These are phyloP conservation scores for Metarhizium sp. DNA, from an alignment of 2,329 filamentous ascomycete genomes.

Conservation along the genomic window DNA sequence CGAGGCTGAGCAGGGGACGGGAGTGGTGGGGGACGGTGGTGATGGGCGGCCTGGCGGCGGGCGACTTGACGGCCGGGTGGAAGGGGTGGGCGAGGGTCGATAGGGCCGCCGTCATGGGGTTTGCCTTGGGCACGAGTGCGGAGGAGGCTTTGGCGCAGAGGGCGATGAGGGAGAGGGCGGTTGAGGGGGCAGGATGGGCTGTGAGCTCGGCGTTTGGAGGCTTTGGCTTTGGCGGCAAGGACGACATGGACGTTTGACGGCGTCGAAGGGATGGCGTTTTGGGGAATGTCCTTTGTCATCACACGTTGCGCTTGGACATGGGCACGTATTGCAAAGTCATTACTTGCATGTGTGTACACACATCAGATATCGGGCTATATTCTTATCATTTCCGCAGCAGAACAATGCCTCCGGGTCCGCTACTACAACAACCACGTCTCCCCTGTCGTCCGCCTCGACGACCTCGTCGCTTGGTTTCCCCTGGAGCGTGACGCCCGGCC, in stretches of 20 bases:
- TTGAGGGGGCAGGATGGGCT: conserved; percentile 35
- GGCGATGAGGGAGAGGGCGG: conserved; percentile 26
- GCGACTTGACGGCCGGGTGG: conserved; percentile 24
- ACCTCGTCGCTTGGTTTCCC: too few relatives aligned
- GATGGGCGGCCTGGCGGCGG: conserved; percentile 30
- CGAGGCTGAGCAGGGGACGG: conserved; percentile 32
- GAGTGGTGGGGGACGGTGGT: conserved; percentile 52
- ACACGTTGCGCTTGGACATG: too few relatives aligned
- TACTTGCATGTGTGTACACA: too few relatives aligned
- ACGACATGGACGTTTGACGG: not conserved
- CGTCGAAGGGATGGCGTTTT: not conserved
- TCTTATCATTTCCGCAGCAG: too few relatives aligned
- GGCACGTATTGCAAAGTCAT: too few relatives aligned
- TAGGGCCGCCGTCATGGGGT: conserved; percentile 29
- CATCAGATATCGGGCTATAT: too few relatives aligned
- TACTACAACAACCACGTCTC: too few relatives aligned
- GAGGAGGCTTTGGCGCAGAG: conserved; percentile 36
- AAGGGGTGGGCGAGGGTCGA: conserved; percentile 46
- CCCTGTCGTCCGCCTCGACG: too few relatives aligned
- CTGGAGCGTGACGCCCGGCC: too few relatives aligned
- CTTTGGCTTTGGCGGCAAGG: conserved; percentile 28
- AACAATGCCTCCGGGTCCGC: too few relatives aligned
- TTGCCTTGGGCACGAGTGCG: conserved; percentile 27
- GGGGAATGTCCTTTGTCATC: too few relatives aligned
- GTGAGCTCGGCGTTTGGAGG: conserved; percentile 40